A percentile compares a stretch with the other conserved stretches of the same genome.
Conservation (phyloP, 164 flowering plant genomes). For the Dillenia suffruticosa region DNA sequence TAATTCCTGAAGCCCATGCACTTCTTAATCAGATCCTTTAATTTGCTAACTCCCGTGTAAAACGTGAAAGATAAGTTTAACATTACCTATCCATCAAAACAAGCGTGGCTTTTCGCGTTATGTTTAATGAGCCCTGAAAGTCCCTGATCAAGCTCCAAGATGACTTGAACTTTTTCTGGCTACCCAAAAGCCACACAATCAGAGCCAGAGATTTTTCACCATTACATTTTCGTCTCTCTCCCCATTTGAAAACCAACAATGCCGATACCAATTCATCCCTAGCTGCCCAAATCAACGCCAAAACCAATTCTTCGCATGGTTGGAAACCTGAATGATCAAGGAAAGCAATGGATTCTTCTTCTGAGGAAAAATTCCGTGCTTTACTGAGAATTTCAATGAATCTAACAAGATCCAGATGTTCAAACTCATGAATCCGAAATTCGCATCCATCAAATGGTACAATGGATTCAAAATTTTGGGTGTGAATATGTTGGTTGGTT, state of each 20-base stretch:
- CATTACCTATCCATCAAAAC: constrained; percentile 74
- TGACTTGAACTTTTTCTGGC: constrained; percentile 48
- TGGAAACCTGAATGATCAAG: constrained; percentile 40
- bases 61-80: background rate
- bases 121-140: constrained; percentile 30
- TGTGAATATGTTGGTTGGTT: constrained; percentile 10
- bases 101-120: constrained; percentile 45
- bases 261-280: constrained; percentile 74
- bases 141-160: constrained; percentile 77
- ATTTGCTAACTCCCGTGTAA: too few species aligned
- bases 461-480: too few species aligned
- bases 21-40: too few species aligned
- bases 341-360: constrained; percentile 42
- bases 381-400: constrained; percentile 29
- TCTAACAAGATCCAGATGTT: constrained; percentile 15
- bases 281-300: constrained; percentile 52
- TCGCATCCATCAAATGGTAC: background rate
- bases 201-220: constrained; percentile 38
- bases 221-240: constrained; percentile 35
- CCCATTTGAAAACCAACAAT: constrained; percentile 72
- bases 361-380: constrained; percentile 29
- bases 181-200: constrained; percentile 76
- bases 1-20: too few species aligned
- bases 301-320: constrained; percentile 34
- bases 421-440: background rate